Evolutionary conservation across 2,329 filamentous ascomycete genomes (phyloP).

Genomic region (Sarocladium strictum): DNA sequence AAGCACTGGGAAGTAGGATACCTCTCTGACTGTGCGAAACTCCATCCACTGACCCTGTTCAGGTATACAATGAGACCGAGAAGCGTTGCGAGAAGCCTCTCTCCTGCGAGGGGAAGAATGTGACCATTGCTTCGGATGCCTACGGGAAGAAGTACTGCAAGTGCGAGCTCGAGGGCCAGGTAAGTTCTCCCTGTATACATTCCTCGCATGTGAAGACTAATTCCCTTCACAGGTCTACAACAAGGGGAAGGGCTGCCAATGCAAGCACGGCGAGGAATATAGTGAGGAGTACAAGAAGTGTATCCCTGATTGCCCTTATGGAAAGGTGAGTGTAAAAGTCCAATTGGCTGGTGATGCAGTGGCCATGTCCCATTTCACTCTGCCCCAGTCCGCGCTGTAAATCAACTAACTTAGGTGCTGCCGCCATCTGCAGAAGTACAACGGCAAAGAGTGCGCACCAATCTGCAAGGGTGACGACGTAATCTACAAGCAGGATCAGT

Average conservation of each 20-base stretch:
- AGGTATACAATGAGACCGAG: background rate
- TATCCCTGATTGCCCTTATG: background rate
- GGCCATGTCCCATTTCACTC: background rate
- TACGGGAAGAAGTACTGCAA: background rate
- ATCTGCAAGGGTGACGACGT: background rate
- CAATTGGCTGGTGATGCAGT: no score
- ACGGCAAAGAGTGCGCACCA: background rate
- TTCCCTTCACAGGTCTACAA: background rate
- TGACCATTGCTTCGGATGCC: background rate
- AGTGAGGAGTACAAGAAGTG: background rate
- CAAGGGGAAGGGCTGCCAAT: background rate
- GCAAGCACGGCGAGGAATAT: background rate
- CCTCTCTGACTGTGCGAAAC: no score
- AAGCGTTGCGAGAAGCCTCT: slow-evolving; percentile 1
- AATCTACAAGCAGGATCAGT: background rate
- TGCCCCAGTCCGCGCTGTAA: background rate
- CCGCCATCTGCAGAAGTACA: background rate
- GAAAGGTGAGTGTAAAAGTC: background rate
- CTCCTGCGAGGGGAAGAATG: background rate
- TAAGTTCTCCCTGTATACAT: background rate
- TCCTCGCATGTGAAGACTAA: background rate
- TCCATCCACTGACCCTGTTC: background rate
- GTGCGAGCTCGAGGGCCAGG: background rate
- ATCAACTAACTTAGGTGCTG: no score
- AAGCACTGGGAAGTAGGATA: no score